phyloP scores from a whole-genome alignment of 208 protist species.

The Leishmania guyanensis region DNA sequence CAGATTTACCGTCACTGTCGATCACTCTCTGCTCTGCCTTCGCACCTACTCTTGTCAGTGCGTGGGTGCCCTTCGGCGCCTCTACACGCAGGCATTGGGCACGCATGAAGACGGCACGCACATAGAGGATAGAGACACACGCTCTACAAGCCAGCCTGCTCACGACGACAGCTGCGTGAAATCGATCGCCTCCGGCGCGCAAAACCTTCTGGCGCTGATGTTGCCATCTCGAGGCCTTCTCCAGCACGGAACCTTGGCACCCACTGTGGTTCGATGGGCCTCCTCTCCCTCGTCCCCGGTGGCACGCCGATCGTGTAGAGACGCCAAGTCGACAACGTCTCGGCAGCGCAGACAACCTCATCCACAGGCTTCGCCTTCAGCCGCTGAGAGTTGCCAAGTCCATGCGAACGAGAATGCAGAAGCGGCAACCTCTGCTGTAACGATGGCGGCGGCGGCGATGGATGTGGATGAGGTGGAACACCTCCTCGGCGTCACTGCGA shows the following conservation, averaged over 20 bases:
- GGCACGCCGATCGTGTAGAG: neutral
- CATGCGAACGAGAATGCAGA: neutral
- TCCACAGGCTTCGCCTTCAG: neutral
- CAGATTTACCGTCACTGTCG: too few relatives aligned
- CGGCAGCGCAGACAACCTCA: neutral
- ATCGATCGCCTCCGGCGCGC: neutral
- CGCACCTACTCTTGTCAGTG: too few relatives aligned
- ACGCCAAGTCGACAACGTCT: neutral
- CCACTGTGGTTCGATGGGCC: conserved; percentile 1
- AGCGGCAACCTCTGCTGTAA: neutral
- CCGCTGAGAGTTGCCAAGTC: neutral
- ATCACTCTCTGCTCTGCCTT: too few relatives aligned
- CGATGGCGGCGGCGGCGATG: neutral
- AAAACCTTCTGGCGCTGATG: neutral
- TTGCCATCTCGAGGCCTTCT: conserved; percentile 1
- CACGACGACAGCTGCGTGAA: neutral
- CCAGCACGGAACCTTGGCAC: neutral
- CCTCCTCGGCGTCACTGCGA: conserved; percentile 15
- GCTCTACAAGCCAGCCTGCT: neutral
- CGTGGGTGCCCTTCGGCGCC: too few relatives aligned
- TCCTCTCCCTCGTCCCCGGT: neutral
- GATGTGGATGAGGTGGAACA: conserved; percentile 32
- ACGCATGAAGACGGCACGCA: neutral
- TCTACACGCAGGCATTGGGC: neutral
- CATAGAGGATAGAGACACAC: neutral